Conservation (phyloP, 345 rosid genomes). For the Acer yangbiense region DNA sequence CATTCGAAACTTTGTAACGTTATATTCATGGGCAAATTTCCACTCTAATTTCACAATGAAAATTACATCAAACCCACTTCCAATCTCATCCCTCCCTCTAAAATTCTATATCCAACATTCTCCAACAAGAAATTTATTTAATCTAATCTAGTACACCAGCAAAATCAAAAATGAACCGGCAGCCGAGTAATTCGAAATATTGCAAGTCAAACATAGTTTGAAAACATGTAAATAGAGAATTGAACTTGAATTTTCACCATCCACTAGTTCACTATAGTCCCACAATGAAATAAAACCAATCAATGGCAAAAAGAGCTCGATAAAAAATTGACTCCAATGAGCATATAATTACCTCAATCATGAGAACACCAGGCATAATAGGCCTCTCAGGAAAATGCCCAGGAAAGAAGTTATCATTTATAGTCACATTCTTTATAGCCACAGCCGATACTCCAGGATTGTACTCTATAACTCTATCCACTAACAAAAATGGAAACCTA, state of each 20-base stretch:
- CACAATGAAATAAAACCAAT: conserved; percentile 2
- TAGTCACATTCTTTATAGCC: conserved; percentile 94
- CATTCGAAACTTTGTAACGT: neutral
- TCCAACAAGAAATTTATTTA: neutral
- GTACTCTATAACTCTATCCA: conserved; percentile 97
- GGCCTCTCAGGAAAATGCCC: conserved; percentile 99
- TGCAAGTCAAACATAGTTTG: neutral
- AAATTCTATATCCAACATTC: neutral
- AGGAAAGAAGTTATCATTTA: conserved; percentile 97
- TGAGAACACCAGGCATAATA: conserved; percentile 99
- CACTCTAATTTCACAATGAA: neutral
- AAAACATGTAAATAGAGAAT: neutral
- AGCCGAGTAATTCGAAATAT: neutral
- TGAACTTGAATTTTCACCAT: neutral
- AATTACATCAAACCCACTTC: neutral
- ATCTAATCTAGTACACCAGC: neutral
- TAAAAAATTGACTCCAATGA: neutral
- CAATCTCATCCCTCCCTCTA: neutral
- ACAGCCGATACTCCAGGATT: conserved; percentile 95
- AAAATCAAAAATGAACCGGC: neutral
- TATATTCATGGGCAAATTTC: neutral
- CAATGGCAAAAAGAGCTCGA: neutral
- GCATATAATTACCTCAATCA: conserved; percentile 75
- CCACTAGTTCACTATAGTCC: neutral
- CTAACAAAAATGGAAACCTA: conserved; percentile 94